Percentiles rank a stretch among this genome's conserved stretches.
Conservation (phyloP, 495 filamentous ascomycete genomes). For the Saxispiralis lemnorum region DNA sequence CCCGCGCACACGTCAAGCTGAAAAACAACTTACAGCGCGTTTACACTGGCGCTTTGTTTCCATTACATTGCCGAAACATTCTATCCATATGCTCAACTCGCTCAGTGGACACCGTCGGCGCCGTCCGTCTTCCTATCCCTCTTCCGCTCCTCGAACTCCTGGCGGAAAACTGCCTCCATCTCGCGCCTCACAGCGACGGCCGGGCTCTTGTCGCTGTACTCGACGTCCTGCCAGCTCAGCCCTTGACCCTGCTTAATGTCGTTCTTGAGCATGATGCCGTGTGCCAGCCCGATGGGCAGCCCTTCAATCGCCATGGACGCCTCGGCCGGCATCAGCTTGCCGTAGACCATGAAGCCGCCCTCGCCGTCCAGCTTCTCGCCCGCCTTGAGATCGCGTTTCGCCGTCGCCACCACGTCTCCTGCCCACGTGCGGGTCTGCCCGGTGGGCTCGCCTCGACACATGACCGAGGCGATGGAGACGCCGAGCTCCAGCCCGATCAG, state of each 20-base stretch:
- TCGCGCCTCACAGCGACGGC: slow-evolving; percentile 14
- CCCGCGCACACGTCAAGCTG: no score
- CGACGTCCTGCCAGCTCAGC: slow-evolving; percentile 15
- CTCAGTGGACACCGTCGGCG: background rate
- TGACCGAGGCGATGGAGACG: slow-evolving; percentile 14
- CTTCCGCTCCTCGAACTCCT: slow-evolving; percentile 8
- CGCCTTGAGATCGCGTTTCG: slow-evolving; percentile 16
- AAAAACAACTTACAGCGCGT: no score
- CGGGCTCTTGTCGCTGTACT: slow-evolving; percentile 15
- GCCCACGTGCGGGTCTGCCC: slow-evolving; percentile 16
- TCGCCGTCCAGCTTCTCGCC: slow-evolving; percentile 17
- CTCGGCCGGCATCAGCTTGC: slow-evolving; percentile 17
- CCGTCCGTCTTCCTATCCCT: background rate
- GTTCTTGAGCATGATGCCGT: slow-evolving; percentile 14
- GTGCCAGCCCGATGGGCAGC: slow-evolving; percentile 16
- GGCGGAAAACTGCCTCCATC: slow-evolving; percentile 15
- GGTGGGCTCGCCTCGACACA: slow-evolving; percentile 18
- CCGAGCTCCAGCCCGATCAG: slow-evolving; percentile 18
- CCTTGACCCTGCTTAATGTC: slow-evolving; percentile 13
- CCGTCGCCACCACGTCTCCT: slow-evolving; percentile 16
- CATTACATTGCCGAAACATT: no score
- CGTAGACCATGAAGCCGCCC: slow-evolving; percentile 18
- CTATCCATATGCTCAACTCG: no score
- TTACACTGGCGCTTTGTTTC: no score
- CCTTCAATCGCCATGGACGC: slow-evolving; percentile 15